phyloP scores from a whole-genome alignment of 768 basidiomycete species.

The Suillus subluteus region DNA sequence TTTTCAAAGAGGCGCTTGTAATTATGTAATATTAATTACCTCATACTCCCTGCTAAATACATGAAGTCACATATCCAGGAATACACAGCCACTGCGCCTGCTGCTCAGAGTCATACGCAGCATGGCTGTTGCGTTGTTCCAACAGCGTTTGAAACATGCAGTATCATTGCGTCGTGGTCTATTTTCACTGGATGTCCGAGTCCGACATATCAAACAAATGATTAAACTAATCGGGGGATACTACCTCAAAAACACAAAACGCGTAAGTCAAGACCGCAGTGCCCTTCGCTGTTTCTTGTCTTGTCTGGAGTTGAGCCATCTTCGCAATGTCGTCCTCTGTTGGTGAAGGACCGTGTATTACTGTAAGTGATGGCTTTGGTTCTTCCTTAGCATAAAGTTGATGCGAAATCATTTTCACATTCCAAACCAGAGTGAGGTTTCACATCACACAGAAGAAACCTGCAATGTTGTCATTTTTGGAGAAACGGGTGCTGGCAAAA shows the following conservation, averaged over 20 bases:
- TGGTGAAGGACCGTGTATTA: too few relatives aligned
- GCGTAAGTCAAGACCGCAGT: background rate
- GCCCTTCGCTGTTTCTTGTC: background rate
- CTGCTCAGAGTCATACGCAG: background rate
- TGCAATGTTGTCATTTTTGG: conserved; percentile 35
- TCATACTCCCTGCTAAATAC: too few relatives aligned
- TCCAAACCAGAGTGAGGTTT: background rate
- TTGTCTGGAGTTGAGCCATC: background rate
- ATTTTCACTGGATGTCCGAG: too few relatives aligned
- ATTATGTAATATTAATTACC: too few relatives aligned
- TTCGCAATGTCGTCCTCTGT: background rate
- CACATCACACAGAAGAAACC: background rate
- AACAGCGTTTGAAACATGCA: background rate
- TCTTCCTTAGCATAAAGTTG: background rate
- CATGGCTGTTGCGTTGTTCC: background rate
- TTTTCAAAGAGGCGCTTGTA: background rate
- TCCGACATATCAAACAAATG: background rate
- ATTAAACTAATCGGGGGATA: background rate
- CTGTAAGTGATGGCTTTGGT: background rate
- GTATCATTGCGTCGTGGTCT: background rate
- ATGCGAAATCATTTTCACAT: background rate
- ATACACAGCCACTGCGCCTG: background rate
- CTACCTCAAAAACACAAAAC: background rate
- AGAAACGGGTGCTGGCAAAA: conserved; percentile 36
- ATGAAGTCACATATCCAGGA: too few relatives aligned